A percentile compares a stretch with the other conserved stretches of the same genome.
Evolutionary conservation across 768 basidiomycete genomes (phyloP).

Genomic region (Mycena filopes): DNA sequence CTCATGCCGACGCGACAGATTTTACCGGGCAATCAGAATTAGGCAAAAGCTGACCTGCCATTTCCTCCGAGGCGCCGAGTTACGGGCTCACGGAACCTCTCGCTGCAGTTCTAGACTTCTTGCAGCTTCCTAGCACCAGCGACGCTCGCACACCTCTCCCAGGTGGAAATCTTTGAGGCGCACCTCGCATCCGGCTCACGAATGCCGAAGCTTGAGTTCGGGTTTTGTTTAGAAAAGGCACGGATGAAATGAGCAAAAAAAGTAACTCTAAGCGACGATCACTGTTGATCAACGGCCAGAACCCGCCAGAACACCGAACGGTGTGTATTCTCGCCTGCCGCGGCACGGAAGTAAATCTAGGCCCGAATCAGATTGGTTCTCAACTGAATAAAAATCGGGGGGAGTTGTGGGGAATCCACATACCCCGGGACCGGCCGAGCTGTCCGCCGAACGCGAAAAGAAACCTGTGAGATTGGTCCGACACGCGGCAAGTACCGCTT

Average conservation of each 20-base stretch:
- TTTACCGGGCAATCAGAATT: conserved; percentile 22
- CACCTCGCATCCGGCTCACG: conserved; percentile 3
- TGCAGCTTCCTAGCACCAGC: conserved; percentile 7
- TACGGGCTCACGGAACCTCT: conserved; percentile 21
- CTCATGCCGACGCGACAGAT: conserved; percentile 20
- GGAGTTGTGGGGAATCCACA: too few relatives aligned
- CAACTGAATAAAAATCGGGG: background rate
- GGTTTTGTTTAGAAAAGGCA: background rate
- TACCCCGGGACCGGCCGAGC: too few relatives aligned
- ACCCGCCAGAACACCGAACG: background rate
- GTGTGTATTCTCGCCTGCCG: background rate
- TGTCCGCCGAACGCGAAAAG: too few relatives aligned
- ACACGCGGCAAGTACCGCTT: background rate
- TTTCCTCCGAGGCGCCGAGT: conserved; percentile 31
- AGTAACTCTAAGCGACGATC: conserved; percentile 26
- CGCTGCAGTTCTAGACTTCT: conserved; percentile 25
- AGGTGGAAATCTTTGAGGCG: conserved; percentile 7
- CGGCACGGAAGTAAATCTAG: conserved; percentile 21
- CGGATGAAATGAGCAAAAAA: background rate
- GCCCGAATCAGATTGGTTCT: background rate
- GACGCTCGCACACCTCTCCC: conserved; percentile 14
- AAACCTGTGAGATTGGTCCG: background rate
- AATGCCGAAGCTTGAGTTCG: background rate
- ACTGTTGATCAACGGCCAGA: conserved; percentile 3
- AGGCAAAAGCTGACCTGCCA: conserved; percentile 18